Conservation (phyloP, 805 yeast species). For the Saccharomycopsis olivae region DNA sequence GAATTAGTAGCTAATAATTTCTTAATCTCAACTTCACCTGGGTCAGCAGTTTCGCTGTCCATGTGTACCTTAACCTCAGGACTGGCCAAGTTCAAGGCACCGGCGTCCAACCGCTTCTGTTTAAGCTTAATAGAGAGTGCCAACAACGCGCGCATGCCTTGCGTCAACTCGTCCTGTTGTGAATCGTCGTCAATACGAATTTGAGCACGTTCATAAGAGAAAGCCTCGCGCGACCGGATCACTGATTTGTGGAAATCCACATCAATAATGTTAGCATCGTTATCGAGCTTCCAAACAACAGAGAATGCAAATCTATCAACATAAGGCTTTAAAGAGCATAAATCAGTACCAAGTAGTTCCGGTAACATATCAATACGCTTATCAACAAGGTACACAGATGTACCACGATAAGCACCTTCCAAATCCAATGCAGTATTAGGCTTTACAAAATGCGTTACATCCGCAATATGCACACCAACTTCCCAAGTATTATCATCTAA, state of each 20-base stretch:
- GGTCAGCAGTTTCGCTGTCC: slow-evolving; percentile 96
- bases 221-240: slow-evolving; percentile 86
- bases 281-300: slow-evolving; percentile 90
- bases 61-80: slow-evolving; percentile 97
- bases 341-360: slow-evolving; percentile 83
- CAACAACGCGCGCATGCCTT: slow-evolving; percentile 78
- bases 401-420: slow-evolving; percentile 96
- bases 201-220: slow-evolving; percentile 91
- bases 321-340: slow-evolving; percentile 90
- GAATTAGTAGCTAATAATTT: slow-evolving; percentile 85
- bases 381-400: slow-evolving; percentile 93
- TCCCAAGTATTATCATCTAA: slow-evolving; percentile 92
- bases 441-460: slow-evolving; percentile 94
- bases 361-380: slow-evolving; percentile 99
- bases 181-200: slow-evolving; percentile 70
- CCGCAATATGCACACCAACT: slow-evolving; percentile 98
- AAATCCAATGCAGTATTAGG: slow-evolving; percentile 85
- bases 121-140: slow-evolving; percentile 74
- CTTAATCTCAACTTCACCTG: slow-evolving; percentile 89
- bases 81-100: slow-evolving; percentile 92
- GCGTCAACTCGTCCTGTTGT: slow-evolving; percentile 74
- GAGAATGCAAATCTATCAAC: slow-evolving; percentile 95
- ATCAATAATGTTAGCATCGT: slow-evolving; percentile 71
- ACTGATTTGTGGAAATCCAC: slow-evolving; percentile 79
- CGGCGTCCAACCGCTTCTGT: slow-evolving; percentile 80